Evolutionary conservation across 805 yeast genomes (phyloP).

Genomic region (Metschnikowia gruessii): DNA sequence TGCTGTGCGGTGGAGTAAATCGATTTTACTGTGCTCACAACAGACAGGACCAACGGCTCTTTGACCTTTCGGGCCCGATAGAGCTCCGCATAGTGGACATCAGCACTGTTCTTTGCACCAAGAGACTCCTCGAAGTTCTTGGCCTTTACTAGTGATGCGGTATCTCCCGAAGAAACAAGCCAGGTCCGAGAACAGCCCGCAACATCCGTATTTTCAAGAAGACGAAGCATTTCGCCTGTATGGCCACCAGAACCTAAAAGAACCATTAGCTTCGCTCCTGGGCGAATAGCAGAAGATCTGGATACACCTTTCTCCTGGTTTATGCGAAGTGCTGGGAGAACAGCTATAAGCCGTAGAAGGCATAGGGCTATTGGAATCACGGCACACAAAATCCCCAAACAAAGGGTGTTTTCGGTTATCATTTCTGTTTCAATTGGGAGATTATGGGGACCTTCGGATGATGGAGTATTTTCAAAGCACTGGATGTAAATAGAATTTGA

Average conservation of each 20-base stretch:
- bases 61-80: slow-evolving; percentile 63
- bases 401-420: slow-evolving; percentile 1
- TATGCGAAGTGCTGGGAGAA: slow-evolving; percentile 13
- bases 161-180: slow-evolving; percentile 51
- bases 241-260: slow-evolving; percentile 97
- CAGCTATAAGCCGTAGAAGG: slow-evolving; percentile 11
- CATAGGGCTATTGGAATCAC: slow-evolving; percentile 3
- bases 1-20: slow-evolving; percentile 26
- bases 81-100: slow-evolving; percentile 30
- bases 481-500: no score
- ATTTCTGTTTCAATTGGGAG: neutral
- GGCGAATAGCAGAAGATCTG: neutral
- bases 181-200: slow-evolving; percentile 30
- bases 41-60: slow-evolving; percentile 47
- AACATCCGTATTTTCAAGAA: slow-evolving; percentile 45
- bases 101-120: slow-evolving; percentile 1
- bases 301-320: neutral
- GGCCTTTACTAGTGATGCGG: slow-evolving; percentile 44
- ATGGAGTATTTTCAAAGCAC: no score
- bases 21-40: slow-evolving; percentile 44
- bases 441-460: neutral
- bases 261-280: slow-evolving; percentile 38
- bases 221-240: slow-evolving; percentile 90
- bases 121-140: slow-evolving; percentile 31
- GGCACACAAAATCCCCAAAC: slow-evolving; percentile 1